These are phyloP conservation scores for Adansonia grandidieri DNA, from an alignment of 441 rosid genomes.

Conservation along the genomic window DNA sequence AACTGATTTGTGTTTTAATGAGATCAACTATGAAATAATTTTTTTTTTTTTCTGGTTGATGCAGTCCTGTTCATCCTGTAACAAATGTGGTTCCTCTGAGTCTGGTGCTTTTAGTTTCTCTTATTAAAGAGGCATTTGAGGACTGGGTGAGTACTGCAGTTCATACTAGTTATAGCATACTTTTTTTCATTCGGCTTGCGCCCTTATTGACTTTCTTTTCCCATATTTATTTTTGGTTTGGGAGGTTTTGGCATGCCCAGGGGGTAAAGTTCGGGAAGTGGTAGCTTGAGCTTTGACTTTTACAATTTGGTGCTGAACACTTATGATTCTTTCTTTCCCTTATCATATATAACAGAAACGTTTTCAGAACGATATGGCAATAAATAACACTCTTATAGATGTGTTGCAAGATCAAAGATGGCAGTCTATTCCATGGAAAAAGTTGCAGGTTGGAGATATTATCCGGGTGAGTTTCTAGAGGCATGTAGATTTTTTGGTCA, in stretches of 20 bases:
- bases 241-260: not conserved
- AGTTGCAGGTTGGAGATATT: slow-evolving; percentile 97
- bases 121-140: slow-evolving; percentile 97
- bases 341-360: slow-evolving; percentile 69
- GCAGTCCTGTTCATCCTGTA: slow-evolving; percentile 98
- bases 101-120: slow-evolving; percentile 97
- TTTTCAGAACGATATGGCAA: slow-evolving; percentile 94
- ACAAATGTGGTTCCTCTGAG: slow-evolving; percentile 90
- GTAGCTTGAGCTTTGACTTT: slow-evolving; percentile 18
- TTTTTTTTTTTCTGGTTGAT: slow-evolving; percentile 31
- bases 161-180: slow-evolving; percentile 28
- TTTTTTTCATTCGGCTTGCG: slow-evolving; percentile 7
- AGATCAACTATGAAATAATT: slow-evolving; percentile 10
- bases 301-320: slow-evolving; percentile 23
- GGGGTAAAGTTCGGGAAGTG: not conserved
- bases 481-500: not conserved
- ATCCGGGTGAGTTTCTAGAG: slow-evolving; percentile 61
- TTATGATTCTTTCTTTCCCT: slow-evolving; percentile 20
- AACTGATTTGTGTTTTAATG: not conserved
- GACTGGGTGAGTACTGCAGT: slow-evolving; percentile 78
- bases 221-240: not conserved
- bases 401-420: slow-evolving; percentile 86
- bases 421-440: slow-evolving; percentile 85
- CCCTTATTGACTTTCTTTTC: not conserved
- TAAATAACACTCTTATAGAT: slow-evolving; percentile 79